Base-by-base conservation (phyloP, 495 filamentous ascomycete species). In the Bathelium albidoporum region DNA sequence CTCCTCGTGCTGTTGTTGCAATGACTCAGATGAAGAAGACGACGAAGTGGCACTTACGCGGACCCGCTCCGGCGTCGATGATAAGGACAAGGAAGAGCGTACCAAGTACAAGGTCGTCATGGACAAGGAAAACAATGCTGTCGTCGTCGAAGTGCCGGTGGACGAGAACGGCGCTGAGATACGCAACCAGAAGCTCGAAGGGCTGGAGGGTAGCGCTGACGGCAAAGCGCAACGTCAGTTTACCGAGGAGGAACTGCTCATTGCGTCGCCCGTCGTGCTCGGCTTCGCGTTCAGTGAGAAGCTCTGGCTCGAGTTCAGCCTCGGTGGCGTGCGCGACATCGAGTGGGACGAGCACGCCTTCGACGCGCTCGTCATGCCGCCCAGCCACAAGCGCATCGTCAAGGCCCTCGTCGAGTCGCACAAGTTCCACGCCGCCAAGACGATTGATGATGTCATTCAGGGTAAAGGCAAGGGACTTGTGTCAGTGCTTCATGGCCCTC, bases 251-350 rank as follows among this genome's bases (percentile, higher is more conserved):
- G 89, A 97, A 70, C 86, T 94, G 28, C 81, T 95, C 16, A 88
- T 94, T 43, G 85, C 90, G n/a, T 90, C 86, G n/a, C 90, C 91
- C 0, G 88, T 95, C 3, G 88, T 94, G 0, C 80, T 94, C n/a
- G 92, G 92, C n/a, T 96, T 95, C 69, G 85, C 89, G 11, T 96
- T 96, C 72, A 83, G 81, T 26, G 90, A 95, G 73, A 96, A 95
- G 77, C 76, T 90, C 1, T 97, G 91, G 92, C 82, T 96, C 0
- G 90, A 96, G 74, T 95, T 96, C 68, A 87, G 85, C 24, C 85
- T 97, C 55, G 90, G 87, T 0, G 87, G 88, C 14, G 83, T 97
- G 70, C 85, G 85, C 63, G 88, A 92, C 26, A 93, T 91, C 66
- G 78, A 83, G 36, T 95, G 88, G 88, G 89, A 94, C 69, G 85